Evolutionary conservation across 2,329 filamentous ascomycete genomes (phyloP).

Genomic region (Beauveria sp.): DNA sequence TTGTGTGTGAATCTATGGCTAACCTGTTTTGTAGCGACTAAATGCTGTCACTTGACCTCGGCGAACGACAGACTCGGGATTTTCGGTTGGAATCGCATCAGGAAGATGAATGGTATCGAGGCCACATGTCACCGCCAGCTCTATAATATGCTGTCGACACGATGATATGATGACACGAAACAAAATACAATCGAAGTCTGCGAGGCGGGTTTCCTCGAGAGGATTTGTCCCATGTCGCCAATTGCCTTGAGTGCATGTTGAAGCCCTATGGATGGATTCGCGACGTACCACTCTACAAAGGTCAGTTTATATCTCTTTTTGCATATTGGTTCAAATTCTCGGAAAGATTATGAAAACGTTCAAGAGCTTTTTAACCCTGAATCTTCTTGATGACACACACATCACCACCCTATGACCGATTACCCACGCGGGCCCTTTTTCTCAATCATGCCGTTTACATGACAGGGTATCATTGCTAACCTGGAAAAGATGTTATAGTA

Average conservation of each 20-base stretch:
- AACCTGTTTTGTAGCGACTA: constrained; percentile 42
- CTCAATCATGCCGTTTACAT: constrained; percentile 16
- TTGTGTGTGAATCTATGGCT: constrained; percentile 20
- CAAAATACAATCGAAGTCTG: constrained; percentile 18
- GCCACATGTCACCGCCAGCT: constrained; percentile 42
- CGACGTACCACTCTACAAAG: constrained; percentile 21
- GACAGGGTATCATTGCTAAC: constrained; percentile 34
- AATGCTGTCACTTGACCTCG: constrained; percentile 31
- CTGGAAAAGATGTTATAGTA: background rate
- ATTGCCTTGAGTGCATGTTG: constrained; percentile 11
- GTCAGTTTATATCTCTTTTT: constrained; percentile 32
- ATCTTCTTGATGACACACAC: constrained; percentile 48
- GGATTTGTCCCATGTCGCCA: background rate
- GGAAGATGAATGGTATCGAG: constrained; percentile 30
- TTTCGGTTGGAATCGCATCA: constrained; percentile 38
- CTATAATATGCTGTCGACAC: constrained; percentile 25
- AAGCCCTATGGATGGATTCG: background rate
- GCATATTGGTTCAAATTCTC: constrained; percentile 19
- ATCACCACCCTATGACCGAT: constrained; percentile 51
- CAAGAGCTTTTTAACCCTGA: constrained; percentile 67
- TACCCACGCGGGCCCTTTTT: constrained; percentile 1
- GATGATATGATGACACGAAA: constrained; percentile 24
- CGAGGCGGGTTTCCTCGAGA: constrained; percentile 8
- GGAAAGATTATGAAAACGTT: constrained; percentile 50
- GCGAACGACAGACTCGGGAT: constrained; percentile 33